Base-by-base conservation (phyloP, 768 basidiomycete genomes). In the Hygrocybe coccinea region DNA sequence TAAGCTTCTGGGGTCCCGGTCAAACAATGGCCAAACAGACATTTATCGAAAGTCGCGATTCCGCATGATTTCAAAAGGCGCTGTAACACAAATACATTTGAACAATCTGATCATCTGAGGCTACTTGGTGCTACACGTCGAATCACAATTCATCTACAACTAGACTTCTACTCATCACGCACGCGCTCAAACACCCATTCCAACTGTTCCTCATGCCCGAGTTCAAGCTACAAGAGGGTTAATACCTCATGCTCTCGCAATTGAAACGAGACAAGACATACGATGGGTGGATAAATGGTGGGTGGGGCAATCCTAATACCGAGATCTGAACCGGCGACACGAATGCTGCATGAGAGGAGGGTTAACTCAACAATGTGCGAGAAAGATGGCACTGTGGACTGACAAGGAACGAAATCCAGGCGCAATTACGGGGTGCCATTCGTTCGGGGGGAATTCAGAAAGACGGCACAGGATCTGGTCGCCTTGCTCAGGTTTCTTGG, bases 401-500 rank as follows among this genome's bases (percentile, higher is more conserved):
- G 38, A 57, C 56, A 45, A 43, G 56, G 36, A 54, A 55, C 25
- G 33, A 54, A 29, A 39, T 57, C 56, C 51, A 57, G 56, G 56
- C 33, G 50, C 52, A 54, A 57, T 45, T 41, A 14, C 39, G 56
- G 22, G 34, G 52, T 37, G 52, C 56, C 56, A 57, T 57, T 57
- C 52, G 41, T 12, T 57, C 25, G 8, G 29, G 29, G 29, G 29
- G 29, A 29, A 29, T 29, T 29, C 29, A 29, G 29, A 29, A 29
- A 29, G 21, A 3, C 10, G 39, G 14, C 15, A 56, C 56, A 41
- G 22, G 41, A 59, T 17, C 29, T n/a, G 57, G 39, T 59, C 11
- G 53, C 47, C 43, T 56, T 62, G 24, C 47, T 61, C 19, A 56
- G 21, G 52, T 45, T 39, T 25, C 37, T 54, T 37, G 52, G 25